Evolutionary conservation across 768 basidiomycete genomes (phyloP), one percentile per base, ranked within the genome.

Genomic region (Lentinula raphanica): DNA sequence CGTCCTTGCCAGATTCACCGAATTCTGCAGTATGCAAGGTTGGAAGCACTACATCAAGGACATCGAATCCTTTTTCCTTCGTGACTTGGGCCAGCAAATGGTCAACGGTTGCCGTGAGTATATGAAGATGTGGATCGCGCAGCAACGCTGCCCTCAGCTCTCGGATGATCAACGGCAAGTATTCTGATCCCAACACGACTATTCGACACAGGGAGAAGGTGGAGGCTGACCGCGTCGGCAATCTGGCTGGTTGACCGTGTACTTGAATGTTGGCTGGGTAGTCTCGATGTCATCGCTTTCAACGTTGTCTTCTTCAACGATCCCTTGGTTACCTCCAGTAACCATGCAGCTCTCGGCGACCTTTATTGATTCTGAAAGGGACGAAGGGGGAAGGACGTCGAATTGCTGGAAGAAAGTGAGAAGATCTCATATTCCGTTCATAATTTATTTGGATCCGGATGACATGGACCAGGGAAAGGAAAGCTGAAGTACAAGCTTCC

Each of bases 71-170:
- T 2, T 74, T 83, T 0, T 78, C 76, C 0, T 84, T 76, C 0
- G 92, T 94, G 44, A 95, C 80, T 57, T 92, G 83, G n/a, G 86
- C 81, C 35, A 98, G 76, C 19, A 98, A 72, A 0, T 91, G 81
- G 64, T 99, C 95, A 0, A 83, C 80, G 2, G 87, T 86, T 60
- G 87, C 90, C 1, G 95, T 94, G 29, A 98, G 78, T 17, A 98
- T 85, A 68, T 99, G 96, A 0, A 98, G 80, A 56, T 98, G 96
- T 1, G 97, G 96, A 5, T 97, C 97, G 19, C 95, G 90, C 35
- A 84, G 66, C 28, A 99, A 82, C 1, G 95, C 92, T 0, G 78
- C 83, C n/a, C 90, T 82, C 49, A 98, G 75, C 68, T 98, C 94
- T 35, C 83, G 84, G 38, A 98, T 71, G 29, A 90, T 77, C 15